Conservation (phyloP, 805 yeast genomes). For the Blastobotrys muscicola region DNA sequence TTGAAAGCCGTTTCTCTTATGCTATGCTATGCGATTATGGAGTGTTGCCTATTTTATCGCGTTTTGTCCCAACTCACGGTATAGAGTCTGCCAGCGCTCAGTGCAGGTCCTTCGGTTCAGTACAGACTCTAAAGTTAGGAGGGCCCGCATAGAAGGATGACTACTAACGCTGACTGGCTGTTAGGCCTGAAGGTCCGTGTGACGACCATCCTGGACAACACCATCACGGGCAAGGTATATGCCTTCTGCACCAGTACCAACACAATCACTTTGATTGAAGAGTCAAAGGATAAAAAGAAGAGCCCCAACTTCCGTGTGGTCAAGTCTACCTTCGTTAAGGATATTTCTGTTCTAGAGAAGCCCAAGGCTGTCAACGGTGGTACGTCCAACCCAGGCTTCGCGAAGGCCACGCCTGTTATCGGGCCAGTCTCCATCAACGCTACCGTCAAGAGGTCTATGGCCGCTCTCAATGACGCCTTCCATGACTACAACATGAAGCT, state of each 20-base stretch:
- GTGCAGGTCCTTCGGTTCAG: no score
- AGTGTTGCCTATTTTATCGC: no score
- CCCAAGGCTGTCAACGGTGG: constrained; percentile 20
- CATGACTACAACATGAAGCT: constrained; percentile 22
- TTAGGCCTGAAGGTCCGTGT: constrained; percentile 37
- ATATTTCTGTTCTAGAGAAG: constrained; percentile 38
- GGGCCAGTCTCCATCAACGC: constrained; percentile 26
- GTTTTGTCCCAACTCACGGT: no score
- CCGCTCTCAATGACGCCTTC: constrained; percentile 21
- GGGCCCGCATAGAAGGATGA: background rate
- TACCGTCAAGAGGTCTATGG: constrained; percentile 21
- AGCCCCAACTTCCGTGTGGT: constrained; percentile 38
- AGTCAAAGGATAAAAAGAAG: constrained; percentile 15
- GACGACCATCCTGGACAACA: constrained; percentile 48
- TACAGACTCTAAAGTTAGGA: no score
- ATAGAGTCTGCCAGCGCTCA: no score
- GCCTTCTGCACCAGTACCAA: constrained; percentile 44
- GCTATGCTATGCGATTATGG: no score
- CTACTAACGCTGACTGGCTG: constrained; percentile 7
- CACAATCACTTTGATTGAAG: constrained; percentile 32
- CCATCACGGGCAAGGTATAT: constrained; percentile 52
- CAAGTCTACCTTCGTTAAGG: constrained; percentile 49
- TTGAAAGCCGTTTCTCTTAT: no score
- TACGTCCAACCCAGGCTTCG: constrained; percentile 17
- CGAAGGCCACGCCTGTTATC: constrained; percentile 28